These are phyloP conservation scores for Cutaneotrichosporon sp. DNA, from an alignment of 1,284 basidiomycete genomes.

Conservation along the genomic window DNA sequence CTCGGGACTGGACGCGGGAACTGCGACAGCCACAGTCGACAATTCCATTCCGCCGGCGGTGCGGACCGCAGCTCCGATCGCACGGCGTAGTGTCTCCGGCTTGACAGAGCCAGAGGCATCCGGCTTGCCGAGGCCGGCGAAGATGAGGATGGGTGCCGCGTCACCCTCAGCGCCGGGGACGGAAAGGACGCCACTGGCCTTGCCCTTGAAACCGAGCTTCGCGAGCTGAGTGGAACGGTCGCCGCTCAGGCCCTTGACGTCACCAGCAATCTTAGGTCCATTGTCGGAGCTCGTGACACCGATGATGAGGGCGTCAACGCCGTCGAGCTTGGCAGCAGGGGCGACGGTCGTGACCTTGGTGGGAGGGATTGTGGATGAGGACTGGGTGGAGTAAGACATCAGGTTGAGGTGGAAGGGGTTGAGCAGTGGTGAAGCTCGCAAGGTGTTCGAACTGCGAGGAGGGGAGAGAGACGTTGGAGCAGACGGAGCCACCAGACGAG, in stretches of 20 bases:
- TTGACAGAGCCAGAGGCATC: constrained; percentile 2
- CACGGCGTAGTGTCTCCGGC: constrained; percentile 14
- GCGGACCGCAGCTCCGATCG: constrained; percentile 11
- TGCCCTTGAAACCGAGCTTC: constrained; percentile 15
- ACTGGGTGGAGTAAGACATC: constrained; percentile 9
- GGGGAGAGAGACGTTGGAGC: neutral
- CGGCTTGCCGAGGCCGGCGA: constrained; percentile 13
- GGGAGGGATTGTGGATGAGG: neutral
- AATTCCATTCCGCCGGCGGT: constrained; percentile 7
- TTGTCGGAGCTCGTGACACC: constrained; percentile 2
- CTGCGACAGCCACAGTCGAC: constrained; percentile 7
- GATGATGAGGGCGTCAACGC: constrained; percentile 11
- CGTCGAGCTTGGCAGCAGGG: neutral
- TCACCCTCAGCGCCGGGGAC: constrained; percentile 9
- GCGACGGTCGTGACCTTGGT: constrained; percentile 5
- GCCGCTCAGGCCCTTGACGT: neutral
- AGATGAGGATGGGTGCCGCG: constrained; percentile 9
- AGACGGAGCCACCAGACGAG: no score
- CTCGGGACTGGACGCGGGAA: constrained; percentile 8
- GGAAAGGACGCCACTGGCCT: neutral
- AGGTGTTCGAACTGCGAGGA: neutral
- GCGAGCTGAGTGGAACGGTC: constrained; percentile 8
- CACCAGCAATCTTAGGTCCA: constrained; percentile 1
- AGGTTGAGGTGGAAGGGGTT: neutral
- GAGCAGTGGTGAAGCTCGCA: neutral